A percentile compares a stretch with the other conserved stretches of the same genome.
Conservation (phyloP, 371 early-diverging fungal species). For the Ecytonucleospora hepatopenaei region DNA sequence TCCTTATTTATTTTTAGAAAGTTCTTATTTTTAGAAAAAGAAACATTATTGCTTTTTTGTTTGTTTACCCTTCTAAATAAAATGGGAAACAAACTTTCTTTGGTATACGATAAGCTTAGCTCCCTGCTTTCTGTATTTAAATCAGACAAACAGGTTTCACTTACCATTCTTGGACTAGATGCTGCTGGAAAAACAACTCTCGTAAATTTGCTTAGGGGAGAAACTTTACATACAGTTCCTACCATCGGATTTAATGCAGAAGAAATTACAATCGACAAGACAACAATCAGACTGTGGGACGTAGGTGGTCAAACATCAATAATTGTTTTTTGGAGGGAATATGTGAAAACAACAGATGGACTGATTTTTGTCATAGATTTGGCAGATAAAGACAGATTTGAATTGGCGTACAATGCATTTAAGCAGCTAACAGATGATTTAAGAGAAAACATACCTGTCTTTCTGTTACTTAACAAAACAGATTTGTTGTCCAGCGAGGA, state of each 20-base stretch:
- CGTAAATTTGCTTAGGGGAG: constrained; percentile 70
- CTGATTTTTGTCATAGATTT: constrained; percentile 85
- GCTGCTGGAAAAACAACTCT: constrained; percentile 65
- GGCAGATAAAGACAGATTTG: constrained; percentile 74
- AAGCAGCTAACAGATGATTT: constrained; percentile 44
- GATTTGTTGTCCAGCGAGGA: constrained; percentile 25
- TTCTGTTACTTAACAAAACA: constrained; percentile 43
- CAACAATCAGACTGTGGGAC: constrained; percentile 57
- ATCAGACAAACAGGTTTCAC: constrained; percentile 21
- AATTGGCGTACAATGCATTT: constrained; percentile 65
- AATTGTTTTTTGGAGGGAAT: constrained; percentile 57
- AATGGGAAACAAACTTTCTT: neutral
- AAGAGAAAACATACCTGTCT: constrained; percentile 31
- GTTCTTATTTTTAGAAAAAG: too few relatives aligned
- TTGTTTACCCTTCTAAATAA: neutral
- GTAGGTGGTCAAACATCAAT: constrained; percentile 59
- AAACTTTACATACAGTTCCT: constrained; percentile 74
- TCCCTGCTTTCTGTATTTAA: neutral
- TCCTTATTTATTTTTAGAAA: too few relatives aligned
- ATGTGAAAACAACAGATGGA: constrained; percentile 54
- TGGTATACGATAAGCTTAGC: neutral
- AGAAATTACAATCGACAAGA: constrained; percentile 50
- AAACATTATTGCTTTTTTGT: neutral
- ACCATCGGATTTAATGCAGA: constrained; percentile 63
- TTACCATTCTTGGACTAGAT: constrained; percentile 64